Evolutionary conservation across 2,329 filamentous ascomycete species (phyloP).

Genomic region (Aspergillus flavus): DNA sequence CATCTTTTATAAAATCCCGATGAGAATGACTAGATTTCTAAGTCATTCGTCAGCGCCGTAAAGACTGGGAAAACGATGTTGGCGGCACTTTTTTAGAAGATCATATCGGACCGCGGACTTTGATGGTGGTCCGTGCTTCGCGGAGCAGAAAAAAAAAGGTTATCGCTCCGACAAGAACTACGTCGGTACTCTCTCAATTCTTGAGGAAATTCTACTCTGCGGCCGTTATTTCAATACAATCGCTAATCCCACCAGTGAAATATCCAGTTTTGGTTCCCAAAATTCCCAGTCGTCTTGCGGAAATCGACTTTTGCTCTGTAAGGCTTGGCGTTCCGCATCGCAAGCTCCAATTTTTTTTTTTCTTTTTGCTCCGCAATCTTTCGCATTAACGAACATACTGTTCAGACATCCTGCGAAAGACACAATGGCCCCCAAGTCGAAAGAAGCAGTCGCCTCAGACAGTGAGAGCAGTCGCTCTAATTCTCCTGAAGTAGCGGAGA

Average conservation of each 20-base stretch:
- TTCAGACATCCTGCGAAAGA: background rate
- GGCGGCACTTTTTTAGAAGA: constrained; percentile 13
- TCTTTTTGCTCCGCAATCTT: background rate
- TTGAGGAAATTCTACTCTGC: background rate
- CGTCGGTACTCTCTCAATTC: constrained; percentile 14
- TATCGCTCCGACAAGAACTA: constrained; percentile 18
- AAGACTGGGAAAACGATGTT: background rate
- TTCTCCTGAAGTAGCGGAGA: constrained; percentile 15
- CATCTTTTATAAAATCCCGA: constrained; percentile 23
- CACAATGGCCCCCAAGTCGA: constrained; percentile 30
- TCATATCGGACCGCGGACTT: constrained; percentile 32
- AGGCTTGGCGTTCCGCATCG: constrained; percentile 15
- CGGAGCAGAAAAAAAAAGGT: constrained; percentile 45
- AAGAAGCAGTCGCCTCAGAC: constrained; percentile 22
- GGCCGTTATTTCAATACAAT: background rate
- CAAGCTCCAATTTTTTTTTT: constrained; percentile 10
- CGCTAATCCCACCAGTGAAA: background rate
- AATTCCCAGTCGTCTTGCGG: background rate
- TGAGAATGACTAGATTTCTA: background rate
- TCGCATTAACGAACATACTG: constrained; percentile 1
- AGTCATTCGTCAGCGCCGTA: background rate
- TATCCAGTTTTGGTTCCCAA: background rate
- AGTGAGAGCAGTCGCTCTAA: constrained; percentile 15
- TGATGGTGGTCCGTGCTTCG: constrained; percentile 43
- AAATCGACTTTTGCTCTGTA: background rate